A percentile compares a stretch with the other conserved stretches of the same genome.
Evolutionary conservation across 2,329 filamentous ascomycete genomes (phyloP).

Genomic region (Phaeosphaeria sp.): DNA sequence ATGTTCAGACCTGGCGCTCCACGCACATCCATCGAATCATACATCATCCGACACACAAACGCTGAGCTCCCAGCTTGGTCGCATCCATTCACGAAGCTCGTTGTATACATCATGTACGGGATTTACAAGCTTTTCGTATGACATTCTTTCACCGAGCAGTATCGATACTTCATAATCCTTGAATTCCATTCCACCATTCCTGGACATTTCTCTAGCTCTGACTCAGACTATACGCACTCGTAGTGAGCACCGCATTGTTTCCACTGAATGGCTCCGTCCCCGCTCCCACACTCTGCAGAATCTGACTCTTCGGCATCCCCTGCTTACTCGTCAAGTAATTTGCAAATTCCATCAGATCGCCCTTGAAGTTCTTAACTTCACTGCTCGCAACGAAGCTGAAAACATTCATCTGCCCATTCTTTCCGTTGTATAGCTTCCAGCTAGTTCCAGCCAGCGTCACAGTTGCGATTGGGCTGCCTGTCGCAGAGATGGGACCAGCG

Average conservation of each 20-base stretch:
- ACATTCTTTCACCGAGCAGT: not conserved
- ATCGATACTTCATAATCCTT: not conserved
- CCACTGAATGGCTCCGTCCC: slow-evolving; percentile 66
- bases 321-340: slow-evolving; percentile 61
- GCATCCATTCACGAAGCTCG: slow-evolving; percentile 18
- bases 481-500: slow-evolving; percentile 66
- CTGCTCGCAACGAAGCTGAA: slow-evolving; percentile 65
- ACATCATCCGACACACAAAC: slow-evolving; percentile 21
- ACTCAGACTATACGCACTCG: slow-evolving; percentile 48
- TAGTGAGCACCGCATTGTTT: slow-evolving; percentile 54
- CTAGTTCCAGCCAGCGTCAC: slow-evolving; percentile 59
- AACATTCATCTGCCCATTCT: slow-evolving; percentile 66
- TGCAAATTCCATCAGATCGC: slow-evolving; percentile 65
- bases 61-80: slow-evolving; percentile 19
- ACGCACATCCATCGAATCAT: slow-evolving; percentile 52
- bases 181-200: not conserved
- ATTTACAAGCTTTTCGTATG: slow-evolving; percentile 27
- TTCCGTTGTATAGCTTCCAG: slow-evolving; percentile 68
- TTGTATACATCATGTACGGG: slow-evolving; percentile 24
- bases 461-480: slow-evolving; percentile 61
- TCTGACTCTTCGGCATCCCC: slow-evolving; percentile 58
- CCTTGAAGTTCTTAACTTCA: slow-evolving; percentile 61
- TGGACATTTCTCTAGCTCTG: slow-evolving; percentile 18
- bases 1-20: slow-evolving; percentile 58
- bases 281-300: slow-evolving; percentile 60